These are phyloP conservation scores for Pyrus pyrifolia DNA, from an alignment of 306 rosid genomes.

Conservation along the genomic window DNA sequence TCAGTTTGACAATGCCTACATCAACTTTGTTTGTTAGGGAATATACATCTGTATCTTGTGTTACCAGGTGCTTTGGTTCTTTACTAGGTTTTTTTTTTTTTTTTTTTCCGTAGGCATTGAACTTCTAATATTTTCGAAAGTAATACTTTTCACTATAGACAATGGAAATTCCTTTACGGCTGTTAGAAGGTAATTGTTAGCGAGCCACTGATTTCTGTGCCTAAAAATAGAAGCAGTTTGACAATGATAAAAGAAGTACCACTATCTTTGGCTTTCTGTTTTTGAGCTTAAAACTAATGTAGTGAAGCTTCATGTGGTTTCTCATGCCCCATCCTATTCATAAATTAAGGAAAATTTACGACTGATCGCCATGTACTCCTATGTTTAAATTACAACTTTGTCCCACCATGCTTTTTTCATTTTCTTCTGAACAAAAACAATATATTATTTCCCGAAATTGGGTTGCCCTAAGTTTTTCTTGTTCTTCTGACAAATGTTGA, in stretches of 20 bases:
- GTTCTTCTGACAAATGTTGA: background rate
- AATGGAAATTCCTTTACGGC: background rate
- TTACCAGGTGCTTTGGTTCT: background rate
- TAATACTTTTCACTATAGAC: background rate
- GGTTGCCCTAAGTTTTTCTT: background rate
- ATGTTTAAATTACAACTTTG: background rate
- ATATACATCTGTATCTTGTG: background rate
- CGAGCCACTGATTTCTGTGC: background rate
- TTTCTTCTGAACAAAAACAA: background rate
- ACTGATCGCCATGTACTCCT: no score
- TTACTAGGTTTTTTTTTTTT: background rate
- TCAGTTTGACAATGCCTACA: slow-evolving; percentile 32
- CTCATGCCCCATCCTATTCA: background rate
- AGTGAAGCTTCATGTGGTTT: background rate
- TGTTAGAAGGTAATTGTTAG: background rate
- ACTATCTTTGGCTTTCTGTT: background rate
- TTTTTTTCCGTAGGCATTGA: background rate
- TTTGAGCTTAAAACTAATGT: background rate
- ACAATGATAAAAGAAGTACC: background rate
- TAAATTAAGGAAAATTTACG: no score
- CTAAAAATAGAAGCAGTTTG: background rate
- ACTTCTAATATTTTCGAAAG: background rate
- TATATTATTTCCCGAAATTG: background rate
- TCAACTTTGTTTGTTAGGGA: background rate
- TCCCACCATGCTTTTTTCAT: background rate